Evolutionary conservation across 1,284 basidiomycete species (phyloP).

Genomic region (Ganoderma meredithae): DNA sequence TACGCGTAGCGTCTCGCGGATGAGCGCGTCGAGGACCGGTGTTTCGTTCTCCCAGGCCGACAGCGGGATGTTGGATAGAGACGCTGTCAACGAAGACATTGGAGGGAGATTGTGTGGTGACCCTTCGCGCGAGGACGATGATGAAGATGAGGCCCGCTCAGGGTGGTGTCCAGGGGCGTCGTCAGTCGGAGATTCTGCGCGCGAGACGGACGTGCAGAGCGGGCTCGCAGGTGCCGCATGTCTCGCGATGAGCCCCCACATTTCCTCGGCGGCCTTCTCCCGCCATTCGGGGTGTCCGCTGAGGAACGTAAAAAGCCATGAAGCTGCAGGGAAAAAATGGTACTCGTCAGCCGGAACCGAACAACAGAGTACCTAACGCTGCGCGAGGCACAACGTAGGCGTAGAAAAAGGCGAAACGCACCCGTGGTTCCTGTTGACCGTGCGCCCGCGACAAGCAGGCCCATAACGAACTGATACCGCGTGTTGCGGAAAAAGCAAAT

Average conservation of each 20-base stretch:
- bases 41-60: conserved; percentile 71
- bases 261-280: conserved; percentile 59
- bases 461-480: conserved; percentile 72
- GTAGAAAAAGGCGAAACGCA: conserved; percentile 35
- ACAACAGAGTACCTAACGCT: conserved; percentile 15
- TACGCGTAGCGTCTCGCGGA: conserved; percentile 76
- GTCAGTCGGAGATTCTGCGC: conserved; percentile 27
- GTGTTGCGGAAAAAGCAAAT: conserved; percentile 25
- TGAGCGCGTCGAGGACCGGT: conserved; percentile 72
- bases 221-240: conserved; percentile 54
- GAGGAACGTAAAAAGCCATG: conserved; percentile 75
- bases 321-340: conserved; percentile 48
- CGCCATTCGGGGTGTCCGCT: conserved; percentile 71
- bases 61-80: conserved; percentile 67
- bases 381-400: neutral
- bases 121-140: neutral
- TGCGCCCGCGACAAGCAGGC: conserved; percentile 75
- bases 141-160: conserved; percentile 3
- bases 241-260: conserved; percentile 54
- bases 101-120: conserved; percentile 15
- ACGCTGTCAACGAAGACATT: conserved; percentile 49
- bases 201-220: conserved; percentile 12
- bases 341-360: conserved; percentile 17
- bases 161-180: conserved; percentile 6
- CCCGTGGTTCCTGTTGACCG: conserved; percentile 78